A percentile compares a stretch with the other conserved stretches of the same genome.
These are phyloP conservation scores for Gracilaria domingensis DNA, from an alignment of 23 red algal genomes.

Conservation along the genomic window DNA sequence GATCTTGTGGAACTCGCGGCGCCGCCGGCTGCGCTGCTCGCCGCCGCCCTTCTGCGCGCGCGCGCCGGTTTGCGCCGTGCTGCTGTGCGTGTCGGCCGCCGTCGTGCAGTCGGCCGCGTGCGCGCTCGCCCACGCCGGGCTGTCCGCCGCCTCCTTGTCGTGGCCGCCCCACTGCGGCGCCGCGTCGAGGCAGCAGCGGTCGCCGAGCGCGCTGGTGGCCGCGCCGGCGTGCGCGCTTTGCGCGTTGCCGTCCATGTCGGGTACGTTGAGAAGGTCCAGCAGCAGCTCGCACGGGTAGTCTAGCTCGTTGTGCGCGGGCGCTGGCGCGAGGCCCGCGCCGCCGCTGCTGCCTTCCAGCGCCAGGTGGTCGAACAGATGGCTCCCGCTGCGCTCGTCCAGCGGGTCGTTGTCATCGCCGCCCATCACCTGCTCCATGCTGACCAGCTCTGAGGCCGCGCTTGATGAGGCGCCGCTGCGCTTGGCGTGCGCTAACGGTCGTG, in stretches of 20 bases:
- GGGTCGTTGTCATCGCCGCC: background rate
- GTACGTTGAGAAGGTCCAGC: slow-evolving; percentile 13
- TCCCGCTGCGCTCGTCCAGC: background rate
- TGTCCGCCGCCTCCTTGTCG: background rate
- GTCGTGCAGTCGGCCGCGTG: background rate
- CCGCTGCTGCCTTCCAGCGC: slow-evolving; percentile 32
- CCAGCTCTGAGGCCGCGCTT: too few species aligned
- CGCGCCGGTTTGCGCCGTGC: background rate
- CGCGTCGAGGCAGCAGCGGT: too few species aligned
- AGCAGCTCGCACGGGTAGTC: slow-evolving; percentile 23
- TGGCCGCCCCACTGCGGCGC: too few species aligned
- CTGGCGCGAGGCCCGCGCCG: background rate
- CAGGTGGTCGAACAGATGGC: background rate
- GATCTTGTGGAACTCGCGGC: slow-evolving; percentile 68
- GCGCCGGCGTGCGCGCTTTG: background rate
- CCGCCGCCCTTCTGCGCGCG: background rate
- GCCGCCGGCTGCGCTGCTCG: background rate
- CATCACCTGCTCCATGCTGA: background rate
- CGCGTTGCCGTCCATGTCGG: background rate
- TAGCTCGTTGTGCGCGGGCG: background rate
- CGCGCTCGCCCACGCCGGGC: background rate
- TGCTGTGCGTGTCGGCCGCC: background rate
- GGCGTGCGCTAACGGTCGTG: too few species aligned
- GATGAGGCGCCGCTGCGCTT: too few species aligned
- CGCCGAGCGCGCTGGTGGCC: background rate